Base-by-base conservation (phyloP, 106 monocot species). In the Posidonia australis region DNA sequence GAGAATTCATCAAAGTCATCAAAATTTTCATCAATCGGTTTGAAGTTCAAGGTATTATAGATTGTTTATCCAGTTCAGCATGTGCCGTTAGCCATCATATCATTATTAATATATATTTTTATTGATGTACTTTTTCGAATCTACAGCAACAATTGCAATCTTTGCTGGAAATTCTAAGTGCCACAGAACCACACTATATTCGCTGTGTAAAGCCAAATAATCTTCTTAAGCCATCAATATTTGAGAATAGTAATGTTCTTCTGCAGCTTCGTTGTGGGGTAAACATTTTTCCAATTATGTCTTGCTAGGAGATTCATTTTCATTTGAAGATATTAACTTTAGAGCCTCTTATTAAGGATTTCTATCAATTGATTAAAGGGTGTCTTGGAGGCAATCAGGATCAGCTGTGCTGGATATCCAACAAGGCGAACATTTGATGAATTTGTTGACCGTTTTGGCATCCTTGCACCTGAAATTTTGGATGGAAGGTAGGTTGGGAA, bases 391-490 rank as follows among this genome's bases (percentile, higher is more conserved):
- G 66, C 66, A n/a, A 66, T 66, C n/a, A 66, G 66, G 66, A 66
- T 75, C 51, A 75, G 75, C 41, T 87, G 86, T 76, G 77, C 79
- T 71, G 86, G 86, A 13, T 87, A 66, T 69, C 86, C 86, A 59
- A 83, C 86, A 59, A 71, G 86, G 48, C 67, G 86, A 2, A 72
- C 71, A 64, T 87, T 87, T 66, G 73, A 74, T 80, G 86, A 87
- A 69, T 87, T 87, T 61, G 51, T 87, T 6, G 83, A 87, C 51
- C 86, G 86, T 44, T 87, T 83, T 75, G 77, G 86, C 49, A 67
- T 87, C 58, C 76, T 87, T 71, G 80, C 77, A 47, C 77, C 83
- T 65, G 83, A 80, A 72, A 54, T 80, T 70, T 64, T 87, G 57
- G 65, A 77, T 66, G 83, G 77, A 77, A 80, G 86, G 86, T 83